Evolutionary conservation across 768 basidiomycete species (phyloP), one percentile per base, ranked within the genome.

Genomic region (Strobilomyces echinocephalus): DNA sequence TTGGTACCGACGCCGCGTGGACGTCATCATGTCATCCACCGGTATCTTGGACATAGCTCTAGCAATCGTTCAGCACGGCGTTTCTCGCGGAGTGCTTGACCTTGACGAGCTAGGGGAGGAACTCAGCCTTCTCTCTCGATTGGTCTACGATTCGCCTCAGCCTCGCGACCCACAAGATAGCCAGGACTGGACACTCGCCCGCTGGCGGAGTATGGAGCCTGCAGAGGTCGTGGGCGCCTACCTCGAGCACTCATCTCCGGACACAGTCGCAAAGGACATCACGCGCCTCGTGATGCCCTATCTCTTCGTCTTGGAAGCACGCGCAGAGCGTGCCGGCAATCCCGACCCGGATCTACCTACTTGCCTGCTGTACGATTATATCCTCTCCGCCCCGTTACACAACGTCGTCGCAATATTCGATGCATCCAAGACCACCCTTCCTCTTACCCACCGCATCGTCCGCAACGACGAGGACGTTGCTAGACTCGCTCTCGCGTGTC

Each of bases 21-120:
- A 84, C 38, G 56, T 63, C 14, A 78, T 92, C 55, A 79, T 94
- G 26, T 66, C 73, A 8, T 72, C 75, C 0, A 84, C 85, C 0
- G 94, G 93, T 1, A 79, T 92, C 71, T 73, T 94, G 40, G 88
- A 94, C 60, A 69, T 82, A 33, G 91, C 93, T 5, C 76, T 98
- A 18, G 80, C 82, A 8, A 76, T 87, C 42, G 78, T 92, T 9
- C 95, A 97, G 66, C 85, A 95, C 58, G 94, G 85, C 14, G 93
- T 88, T 11, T 86, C 92, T 8, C 82, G 83, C 60, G 87, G 87
- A 14, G 75, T 97, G 12, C 78, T 83, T 18, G 82, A 75, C 1
- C 79, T 99, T 39, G 95, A 95, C 60, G 83, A 84, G 63, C 69
- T 94, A 3, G 95, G 94, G 2, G 95, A 97, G 73, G 95, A 98